These are phyloP conservation scores for Radiomyces spectabilis DNA, from an alignment of 192 early-diverging fungal species.

Conservation along the genomic window DNA sequence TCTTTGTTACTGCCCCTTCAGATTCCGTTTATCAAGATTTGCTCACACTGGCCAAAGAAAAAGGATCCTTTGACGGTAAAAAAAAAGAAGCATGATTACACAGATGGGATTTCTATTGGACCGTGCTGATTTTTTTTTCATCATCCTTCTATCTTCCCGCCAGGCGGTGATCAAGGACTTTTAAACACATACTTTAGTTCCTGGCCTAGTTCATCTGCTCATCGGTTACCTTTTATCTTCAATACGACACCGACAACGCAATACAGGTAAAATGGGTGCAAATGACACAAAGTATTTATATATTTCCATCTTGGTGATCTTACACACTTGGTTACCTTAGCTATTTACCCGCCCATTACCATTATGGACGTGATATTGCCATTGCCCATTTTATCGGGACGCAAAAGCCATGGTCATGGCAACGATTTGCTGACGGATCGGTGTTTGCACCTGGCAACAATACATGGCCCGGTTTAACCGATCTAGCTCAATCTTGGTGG, in stretches of 20 bases:
- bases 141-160: not conserved
- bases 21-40: constrained; percentile 42
- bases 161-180: constrained; percentile 90
- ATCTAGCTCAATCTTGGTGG: constrained; percentile 69
- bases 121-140: not conserved
- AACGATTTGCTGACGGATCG: constrained; percentile 52
- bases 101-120: not conserved
- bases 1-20: constrained; percentile 69
- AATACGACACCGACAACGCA: constrained; percentile 80
- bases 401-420: constrained; percentile 85
- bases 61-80: constrained; percentile 82
- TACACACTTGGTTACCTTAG: constrained; percentile 33
- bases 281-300: constrained; percentile 9
- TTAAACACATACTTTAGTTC: constrained; percentile 80
- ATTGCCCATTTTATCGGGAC: constrained; percentile 88
- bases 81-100: not conserved
- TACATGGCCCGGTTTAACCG: constrained; percentile 40
- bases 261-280: constrained; percentile 50
- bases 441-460: constrained; percentile 39
- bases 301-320: not conserved
- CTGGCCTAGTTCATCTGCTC: constrained; percentile 57
- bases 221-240: constrained; percentile 83
- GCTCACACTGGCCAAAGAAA: constrained; percentile 36
- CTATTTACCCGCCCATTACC: constrained; percentile 71
- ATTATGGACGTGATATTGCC: constrained; percentile 63